Percentiles rank a stretch among this genome's conserved stretches.
phyloP scores from a whole-genome alignment of 257 asterid species.

The Anisodus tanguticus region DNA sequence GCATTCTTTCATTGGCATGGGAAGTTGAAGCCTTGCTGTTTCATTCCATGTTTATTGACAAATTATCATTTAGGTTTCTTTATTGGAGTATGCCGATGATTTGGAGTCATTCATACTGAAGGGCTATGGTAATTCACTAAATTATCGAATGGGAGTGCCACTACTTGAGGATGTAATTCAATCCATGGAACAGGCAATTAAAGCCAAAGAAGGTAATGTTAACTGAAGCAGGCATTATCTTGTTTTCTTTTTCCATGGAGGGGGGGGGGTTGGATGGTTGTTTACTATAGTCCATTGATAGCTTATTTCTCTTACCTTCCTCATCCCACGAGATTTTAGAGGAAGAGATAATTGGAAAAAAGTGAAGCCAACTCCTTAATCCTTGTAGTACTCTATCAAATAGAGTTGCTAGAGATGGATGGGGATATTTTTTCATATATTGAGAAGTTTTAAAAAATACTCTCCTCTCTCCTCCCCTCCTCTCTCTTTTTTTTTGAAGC shows the following conservation, averaged over 20 bases:
- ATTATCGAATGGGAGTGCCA: constrained; percentile 94
- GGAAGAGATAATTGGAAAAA: constrained; percentile 14
- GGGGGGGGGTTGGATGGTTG: neutral
- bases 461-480: too few relatives aligned
- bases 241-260: neutral
- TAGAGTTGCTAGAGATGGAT: neutral
- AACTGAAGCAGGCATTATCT: constrained; percentile 20
- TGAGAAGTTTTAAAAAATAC: too few relatives aligned
- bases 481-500: too few relatives aligned
- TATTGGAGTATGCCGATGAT: constrained; percentile 96
- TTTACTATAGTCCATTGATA: neutral
- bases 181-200: constrained; percentile 95
- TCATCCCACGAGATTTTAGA: neutral
- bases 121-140: constrained; percentile 92
- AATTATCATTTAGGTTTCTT: constrained; percentile 55
- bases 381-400: neutral
- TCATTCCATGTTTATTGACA: constrained; percentile 12
- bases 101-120: constrained; percentile 81
- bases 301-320: constrained; percentile 14
- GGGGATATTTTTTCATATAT: neutral
- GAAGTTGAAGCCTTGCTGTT: neutral
- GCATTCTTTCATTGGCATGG: neutral
- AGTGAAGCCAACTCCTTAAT: neutral
- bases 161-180: constrained; percentile 86
- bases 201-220: constrained; percentile 69